Evolutionary conservation across 768 basidiomycete species (phyloP).

Genomic region (Mycena olivaceomarginata): DNA sequence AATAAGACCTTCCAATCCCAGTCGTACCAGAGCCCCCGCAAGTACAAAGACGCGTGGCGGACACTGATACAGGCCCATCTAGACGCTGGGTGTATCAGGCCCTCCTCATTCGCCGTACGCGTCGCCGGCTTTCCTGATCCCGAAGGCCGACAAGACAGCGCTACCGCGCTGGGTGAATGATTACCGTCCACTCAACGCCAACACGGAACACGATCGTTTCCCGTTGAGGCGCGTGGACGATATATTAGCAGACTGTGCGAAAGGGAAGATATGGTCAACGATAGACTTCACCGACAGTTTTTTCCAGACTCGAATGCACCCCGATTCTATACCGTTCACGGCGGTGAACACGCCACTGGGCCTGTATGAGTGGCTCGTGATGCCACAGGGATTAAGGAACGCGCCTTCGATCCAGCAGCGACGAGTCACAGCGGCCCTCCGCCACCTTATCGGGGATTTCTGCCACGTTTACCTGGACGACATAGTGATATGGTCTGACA

Average conservation of each 20-base stretch:
- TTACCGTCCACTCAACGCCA: constrained; percentile 40
- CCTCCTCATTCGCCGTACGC: constrained; percentile 52
- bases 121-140: constrained; percentile 56
- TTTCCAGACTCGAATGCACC: constrained; percentile 56
- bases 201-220: constrained; percentile 41
- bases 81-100: constrained; percentile 49
- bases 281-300: constrained; percentile 62
- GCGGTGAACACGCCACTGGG: constrained; percentile 55
- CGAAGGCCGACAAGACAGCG: constrained; percentile 41
- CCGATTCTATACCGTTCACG: constrained; percentile 51
- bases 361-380: constrained; percentile 54
- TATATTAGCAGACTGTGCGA: constrained; percentile 56
- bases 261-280: constrained; percentile 56
- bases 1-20: background rate
- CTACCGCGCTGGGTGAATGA: constrained; percentile 47
- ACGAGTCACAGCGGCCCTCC: constrained; percentile 48
- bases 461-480: constrained; percentile 53
- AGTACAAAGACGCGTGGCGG: constrained; percentile 53
- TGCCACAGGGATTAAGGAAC: constrained; percentile 59
- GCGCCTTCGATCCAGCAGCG: constrained; percentile 56
- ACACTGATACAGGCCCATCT: constrained; percentile 56
- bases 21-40: constrained; percentile 50
- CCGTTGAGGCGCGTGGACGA: constrained; percentile 48
- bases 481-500: constrained; percentile 59
- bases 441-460: constrained; percentile 50